phyloP scores from a whole-genome alignment of 1,284 basidiomycete genomes.

The Schizophyllum commune region DNA sequence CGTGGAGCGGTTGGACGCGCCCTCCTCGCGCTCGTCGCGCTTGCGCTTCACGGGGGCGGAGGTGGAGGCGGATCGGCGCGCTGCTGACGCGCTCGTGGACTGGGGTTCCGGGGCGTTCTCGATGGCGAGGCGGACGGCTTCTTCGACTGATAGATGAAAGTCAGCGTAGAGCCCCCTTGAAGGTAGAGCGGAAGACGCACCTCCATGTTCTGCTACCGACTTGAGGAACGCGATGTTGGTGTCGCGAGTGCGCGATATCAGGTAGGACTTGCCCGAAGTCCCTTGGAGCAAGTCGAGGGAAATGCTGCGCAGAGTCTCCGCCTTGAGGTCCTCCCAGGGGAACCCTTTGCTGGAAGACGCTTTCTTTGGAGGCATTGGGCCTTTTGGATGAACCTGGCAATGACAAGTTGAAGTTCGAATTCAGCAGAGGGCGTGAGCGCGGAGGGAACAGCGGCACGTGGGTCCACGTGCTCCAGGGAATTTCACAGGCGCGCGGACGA shows the following conservation, averaged over 20 bases:
- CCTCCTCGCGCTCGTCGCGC: neutral
- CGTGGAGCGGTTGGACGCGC: neutral
- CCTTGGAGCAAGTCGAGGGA: neutral
- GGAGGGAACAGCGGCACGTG: no score
- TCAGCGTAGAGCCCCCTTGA: neutral
- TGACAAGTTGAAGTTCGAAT: no score
- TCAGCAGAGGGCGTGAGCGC: no score
- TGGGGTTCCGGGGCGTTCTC: neutral
- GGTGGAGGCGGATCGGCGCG: neutral
- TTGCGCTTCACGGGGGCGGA: neutral
- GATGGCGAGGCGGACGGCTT: neutral
- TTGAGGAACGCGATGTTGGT: neutral
- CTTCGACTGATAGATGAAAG: neutral
- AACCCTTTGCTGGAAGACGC: neutral
- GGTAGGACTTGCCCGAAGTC: neutral
- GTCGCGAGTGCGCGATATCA: neutral
- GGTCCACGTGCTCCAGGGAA: no score
- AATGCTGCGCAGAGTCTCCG: neutral
- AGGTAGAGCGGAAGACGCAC: neutral
- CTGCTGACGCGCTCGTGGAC: neutral
- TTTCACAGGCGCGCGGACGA: no score
- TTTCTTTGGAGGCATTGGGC: neutral
- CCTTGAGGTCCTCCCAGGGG: neutral
- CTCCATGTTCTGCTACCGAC: neutral
- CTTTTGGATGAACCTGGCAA: neutral